Percentiles rank a stretch among this genome's conserved stretches.
Conservation (phyloP, 2,329 filamentous ascomycete genomes). For the Dryadomyces sulphureus region DNA sequence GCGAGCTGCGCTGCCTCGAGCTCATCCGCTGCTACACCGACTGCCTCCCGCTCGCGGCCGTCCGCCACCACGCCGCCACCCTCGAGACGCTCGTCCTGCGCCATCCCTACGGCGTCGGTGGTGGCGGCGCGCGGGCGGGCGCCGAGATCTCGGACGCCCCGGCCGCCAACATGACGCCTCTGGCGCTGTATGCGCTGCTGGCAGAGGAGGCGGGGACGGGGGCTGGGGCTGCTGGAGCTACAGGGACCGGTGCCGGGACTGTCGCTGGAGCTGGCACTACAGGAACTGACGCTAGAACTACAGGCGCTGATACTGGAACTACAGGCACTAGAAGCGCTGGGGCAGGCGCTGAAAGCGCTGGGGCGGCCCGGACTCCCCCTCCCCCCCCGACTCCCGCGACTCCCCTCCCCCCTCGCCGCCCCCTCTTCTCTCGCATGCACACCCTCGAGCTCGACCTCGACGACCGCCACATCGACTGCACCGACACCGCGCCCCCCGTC, state of each 20-base stretch:
- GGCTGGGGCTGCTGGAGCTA: too few relatives aligned
- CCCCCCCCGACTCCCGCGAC: too few relatives aligned
- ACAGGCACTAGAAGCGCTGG: too few relatives aligned
- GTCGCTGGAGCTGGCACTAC: too few relatives aligned
- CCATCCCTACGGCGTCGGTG: conserved; percentile 15
- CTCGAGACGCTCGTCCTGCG: conserved; percentile 25
- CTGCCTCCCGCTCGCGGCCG: conserved; percentile 24
- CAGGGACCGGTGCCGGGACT: not conserved
- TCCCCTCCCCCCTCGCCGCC: not conserved
- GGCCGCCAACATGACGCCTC: not conserved
- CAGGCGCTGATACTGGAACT: too few relatives aligned
- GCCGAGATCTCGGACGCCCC: not conserved
- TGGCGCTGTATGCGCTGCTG: not conserved
- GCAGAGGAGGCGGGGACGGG: not conserved
- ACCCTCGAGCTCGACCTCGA: conserved; percentile 34
- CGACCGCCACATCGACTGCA: conserved; percentile 14
- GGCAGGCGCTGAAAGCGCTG: too few relatives aligned
- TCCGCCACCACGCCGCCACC: conserved; percentile 22
- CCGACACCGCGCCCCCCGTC: conserved; percentile 3
- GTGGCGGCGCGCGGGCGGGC: not conserved
- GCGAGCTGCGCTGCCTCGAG: conserved; percentile 20
- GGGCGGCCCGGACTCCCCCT: too few relatives aligned
- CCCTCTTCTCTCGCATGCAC: conserved; percentile 23
- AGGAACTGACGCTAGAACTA: too few relatives aligned
- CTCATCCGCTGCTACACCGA: conserved; percentile 25